Evolutionary conservation across 805 yeast species (phyloP), one percentile per base, ranked within the genome.

Genomic region (Schwanniomyces yamadae): DNA sequence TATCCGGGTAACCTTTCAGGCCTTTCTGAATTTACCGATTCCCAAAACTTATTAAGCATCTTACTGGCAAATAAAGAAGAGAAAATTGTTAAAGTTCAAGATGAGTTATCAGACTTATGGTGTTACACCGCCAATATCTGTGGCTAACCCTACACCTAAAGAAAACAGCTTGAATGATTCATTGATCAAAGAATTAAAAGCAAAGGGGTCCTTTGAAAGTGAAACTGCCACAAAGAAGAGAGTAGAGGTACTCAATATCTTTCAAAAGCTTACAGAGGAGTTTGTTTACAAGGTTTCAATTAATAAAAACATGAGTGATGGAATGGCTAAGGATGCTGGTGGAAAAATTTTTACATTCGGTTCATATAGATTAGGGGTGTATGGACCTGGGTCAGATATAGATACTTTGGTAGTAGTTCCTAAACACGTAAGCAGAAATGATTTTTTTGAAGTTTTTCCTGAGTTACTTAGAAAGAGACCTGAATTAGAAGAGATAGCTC

Each of bases 351-450:
- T 90, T 57, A 89, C 97, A 0, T 93, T 77, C 65, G 99, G 99
- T 1, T 89, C 97, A 1, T 93, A 90, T 54, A 72, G 96, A 44
- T 65, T 93, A 28, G 99, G 99, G 4, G 99, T 93, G 10, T 88
- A 90, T 63, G 98, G 98, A 0, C 98, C 98, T 0, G 98, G 99
- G 1, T 84, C 95, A 0, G 99, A 93, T 82, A 91, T 93, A 42
- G 99, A 93, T 69, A 86, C 98, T 0, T 66, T 93, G 30, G 86
- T 93, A n/a, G 97, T 91, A 18, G 97, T 87, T 12, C 99, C 99
- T 1, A 93, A 91, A 51, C 98, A 93, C 59, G 95, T 93, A 10
- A 73, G 85, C 1, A 75, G 96, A 45, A 93, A 85, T 17, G 93
- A 90, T 59, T 93, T 91, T 56, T 93, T 93, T 55, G 77, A 75